Percentiles rank a stretch among this genome's conserved stretches.
These are phyloP conservation scores for Annulohypoxylon nitens DNA, from an alignment of 495 filamentous ascomycete species.

Conservation along the genomic window DNA sequence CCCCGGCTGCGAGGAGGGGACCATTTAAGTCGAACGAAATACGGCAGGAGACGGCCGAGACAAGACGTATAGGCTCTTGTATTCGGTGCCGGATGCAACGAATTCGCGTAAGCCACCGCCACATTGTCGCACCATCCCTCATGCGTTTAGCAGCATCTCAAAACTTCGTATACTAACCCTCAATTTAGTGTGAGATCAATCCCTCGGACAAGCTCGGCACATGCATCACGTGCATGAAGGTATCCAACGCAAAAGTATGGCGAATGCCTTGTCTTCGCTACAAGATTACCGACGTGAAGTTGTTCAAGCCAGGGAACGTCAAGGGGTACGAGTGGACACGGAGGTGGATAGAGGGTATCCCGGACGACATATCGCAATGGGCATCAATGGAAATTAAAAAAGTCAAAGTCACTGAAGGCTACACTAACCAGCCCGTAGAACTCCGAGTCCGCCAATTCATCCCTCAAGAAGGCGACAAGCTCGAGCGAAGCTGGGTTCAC, in stretches of 20 bases:
- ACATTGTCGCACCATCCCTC: conserved; percentile 15
- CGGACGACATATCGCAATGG: conserved; percentile 65
- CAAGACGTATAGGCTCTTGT: conserved; percentile 64
- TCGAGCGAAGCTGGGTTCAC: conserved; percentile 61
- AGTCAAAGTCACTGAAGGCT: conserved; percentile 63
- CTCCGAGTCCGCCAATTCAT: conserved; percentile 62
- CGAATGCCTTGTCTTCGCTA: conserved; percentile 63
- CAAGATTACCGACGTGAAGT: conserved; percentile 65
- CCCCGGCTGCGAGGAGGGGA: conserved; percentile 58
- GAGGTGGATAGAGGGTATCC: conserved; percentile 63
- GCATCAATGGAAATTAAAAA: conserved; percentile 54
- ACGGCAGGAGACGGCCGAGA: conserved; percentile 63
- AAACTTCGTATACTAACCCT: conserved; percentile 26
- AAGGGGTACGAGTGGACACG: conserved; percentile 66
- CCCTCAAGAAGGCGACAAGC: conserved; percentile 61
- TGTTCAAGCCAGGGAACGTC: conserved; percentile 65
- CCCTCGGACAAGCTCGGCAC: conserved; percentile 56
- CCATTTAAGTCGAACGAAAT: conserved; percentile 62
- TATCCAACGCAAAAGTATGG: conserved; percentile 57
- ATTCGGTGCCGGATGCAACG: conserved; percentile 67
- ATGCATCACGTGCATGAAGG: conserved; percentile 63
- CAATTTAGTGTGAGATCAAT: conserved; percentile 61
- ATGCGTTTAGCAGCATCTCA: background rate
- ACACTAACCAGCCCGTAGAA: conserved; percentile 56
- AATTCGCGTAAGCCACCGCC: conserved; percentile 60